Conservation (phyloP, 495 filamentous ascomycete species). For the Bacidia rubella region DNA sequence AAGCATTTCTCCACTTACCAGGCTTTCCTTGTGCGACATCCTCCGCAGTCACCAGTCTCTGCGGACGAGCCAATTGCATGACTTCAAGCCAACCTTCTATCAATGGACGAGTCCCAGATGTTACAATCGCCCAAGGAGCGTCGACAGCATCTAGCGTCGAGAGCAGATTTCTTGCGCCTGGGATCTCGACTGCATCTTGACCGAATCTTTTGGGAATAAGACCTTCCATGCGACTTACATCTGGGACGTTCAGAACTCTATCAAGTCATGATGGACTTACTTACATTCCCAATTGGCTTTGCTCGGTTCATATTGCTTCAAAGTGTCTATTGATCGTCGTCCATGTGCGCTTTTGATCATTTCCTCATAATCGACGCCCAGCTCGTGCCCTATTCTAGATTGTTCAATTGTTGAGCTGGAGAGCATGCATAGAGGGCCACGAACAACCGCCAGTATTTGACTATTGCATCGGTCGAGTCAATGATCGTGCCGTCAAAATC, state of each 20-base stretch:
- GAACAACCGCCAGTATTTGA: conserved; percentile 84
- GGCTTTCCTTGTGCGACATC: conserved; percentile 81
- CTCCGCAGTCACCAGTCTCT: conserved; percentile 70
- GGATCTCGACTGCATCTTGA: conserved; percentile 67
- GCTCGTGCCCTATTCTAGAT: conserved; percentile 61
- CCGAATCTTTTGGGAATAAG: conserved; percentile 64
- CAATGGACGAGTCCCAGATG: conserved; percentile 70
- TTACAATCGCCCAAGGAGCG: conserved; percentile 83
- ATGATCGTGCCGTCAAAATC: conserved; percentile 58
- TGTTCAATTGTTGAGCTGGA: background rate
- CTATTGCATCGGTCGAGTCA: conserved; percentile 68
- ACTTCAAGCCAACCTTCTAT: conserved; percentile 77
- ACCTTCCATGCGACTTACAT: conserved; percentile 66
- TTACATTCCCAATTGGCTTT: conserved; percentile 79
- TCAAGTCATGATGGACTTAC: background rate
- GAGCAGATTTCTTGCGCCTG: conserved; percentile 49
- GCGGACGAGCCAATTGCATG: conserved; percentile 57
- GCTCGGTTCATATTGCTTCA: conserved; percentile 57
- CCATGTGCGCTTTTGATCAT: conserved; percentile 1
- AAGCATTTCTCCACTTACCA: background rate
- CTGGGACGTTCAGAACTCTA: conserved; percentile 36
- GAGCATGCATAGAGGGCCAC: conserved; percentile 14
- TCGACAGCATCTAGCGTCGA: conserved; percentile 39
- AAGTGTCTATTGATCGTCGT: conserved; percentile 46
- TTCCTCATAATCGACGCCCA: conserved; percentile 60